Base-by-base conservation (phyloP, 768 basidiomycete species). In the Lactarius indigo region DNA sequence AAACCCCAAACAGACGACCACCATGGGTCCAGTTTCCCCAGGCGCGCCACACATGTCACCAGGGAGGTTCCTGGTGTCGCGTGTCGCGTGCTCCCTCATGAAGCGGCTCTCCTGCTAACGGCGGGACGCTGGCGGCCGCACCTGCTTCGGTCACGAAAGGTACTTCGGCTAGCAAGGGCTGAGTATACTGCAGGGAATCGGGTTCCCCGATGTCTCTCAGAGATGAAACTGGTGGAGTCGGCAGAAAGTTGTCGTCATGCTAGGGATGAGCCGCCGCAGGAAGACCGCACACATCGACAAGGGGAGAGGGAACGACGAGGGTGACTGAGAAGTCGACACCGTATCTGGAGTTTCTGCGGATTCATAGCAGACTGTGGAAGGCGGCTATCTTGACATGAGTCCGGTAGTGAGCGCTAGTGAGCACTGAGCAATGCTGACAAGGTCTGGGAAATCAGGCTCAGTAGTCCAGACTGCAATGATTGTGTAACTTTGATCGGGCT, bases 11-110 rank as follows among this genome's bases (percentile, higher is more conserved):
- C n/a, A n/a, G n/a, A n/a, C n/a, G n/a, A n/a, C n/a, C n/a, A n/a
- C n/a, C n/a, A n/a, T n/a, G n/a, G n/a, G n/a, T n/a, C n/a, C n/a
- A n/a, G n/a, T n/a, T n/a, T n/a, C n/a, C n/a, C n/a, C n/a, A n/a
- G n/a, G n/a, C n/a, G n/a, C n/a, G n/a, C n/a, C n/a, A n/a, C n/a
- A n/a, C n/a, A n/a, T n/a, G n/a, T n/a, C n/a, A n/a, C n/a, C n/a
- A n/a, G n/a, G 76, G 76, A 28, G 76, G 76, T 30, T 75, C 63
- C 44, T 65, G 64, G 17, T 59, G 68, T 56, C 62, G 57, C 31
- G 59, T 64, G 31, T 61, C 57, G 30, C 12, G 23, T 18, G 50
- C 35, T 42, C 50, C 57, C 12, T 20, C 47, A 9, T 33, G 23
- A 23, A 28, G 26, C 5, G 42, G 26, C n/a, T 57, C 59, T 6